These are phyloP conservation scores for Leccinum insigne DNA, from an alignment of 1,284 basidiomycete genomes.

Conservation along the genomic window DNA sequence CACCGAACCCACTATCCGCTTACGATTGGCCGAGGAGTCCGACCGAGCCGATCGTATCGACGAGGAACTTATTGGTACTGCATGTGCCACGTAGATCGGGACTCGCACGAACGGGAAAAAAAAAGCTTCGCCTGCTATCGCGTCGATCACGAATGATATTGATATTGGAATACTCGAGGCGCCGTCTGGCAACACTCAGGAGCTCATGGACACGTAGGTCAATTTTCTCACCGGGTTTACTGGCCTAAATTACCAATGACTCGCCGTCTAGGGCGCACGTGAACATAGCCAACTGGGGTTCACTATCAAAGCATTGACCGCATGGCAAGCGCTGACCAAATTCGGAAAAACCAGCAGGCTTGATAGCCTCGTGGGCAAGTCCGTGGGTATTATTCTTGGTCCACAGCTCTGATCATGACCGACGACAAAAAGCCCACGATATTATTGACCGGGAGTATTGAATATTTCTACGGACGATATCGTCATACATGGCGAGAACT, in stretches of 20 bases:
- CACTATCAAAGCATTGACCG: neutral
- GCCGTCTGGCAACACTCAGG: no score
- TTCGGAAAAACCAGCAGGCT: neutral
- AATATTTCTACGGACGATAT: neutral
- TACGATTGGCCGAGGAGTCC: no score
- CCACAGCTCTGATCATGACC: neutral
- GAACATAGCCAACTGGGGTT: neutral
- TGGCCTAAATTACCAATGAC: conserved; percentile 3
- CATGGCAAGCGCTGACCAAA: conserved; percentile 1
- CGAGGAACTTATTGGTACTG: no score
- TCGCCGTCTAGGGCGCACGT: neutral
- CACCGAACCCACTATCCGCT: no score
- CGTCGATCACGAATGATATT: no score
- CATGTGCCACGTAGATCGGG: no score
- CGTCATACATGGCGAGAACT: neutral
- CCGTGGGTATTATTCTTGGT: neutral
- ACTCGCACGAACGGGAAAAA: no score
- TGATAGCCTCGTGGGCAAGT: neutral
- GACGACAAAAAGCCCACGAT: neutral
- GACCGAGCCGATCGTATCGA: no score
- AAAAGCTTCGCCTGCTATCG: no score
- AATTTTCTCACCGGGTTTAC: neutral
- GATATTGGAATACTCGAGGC: no score
- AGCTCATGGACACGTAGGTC: neutral
- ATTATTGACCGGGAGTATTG: neutral